Conservation (phyloP, 169 alveolate species). For the Fabrea salina region DNA sequence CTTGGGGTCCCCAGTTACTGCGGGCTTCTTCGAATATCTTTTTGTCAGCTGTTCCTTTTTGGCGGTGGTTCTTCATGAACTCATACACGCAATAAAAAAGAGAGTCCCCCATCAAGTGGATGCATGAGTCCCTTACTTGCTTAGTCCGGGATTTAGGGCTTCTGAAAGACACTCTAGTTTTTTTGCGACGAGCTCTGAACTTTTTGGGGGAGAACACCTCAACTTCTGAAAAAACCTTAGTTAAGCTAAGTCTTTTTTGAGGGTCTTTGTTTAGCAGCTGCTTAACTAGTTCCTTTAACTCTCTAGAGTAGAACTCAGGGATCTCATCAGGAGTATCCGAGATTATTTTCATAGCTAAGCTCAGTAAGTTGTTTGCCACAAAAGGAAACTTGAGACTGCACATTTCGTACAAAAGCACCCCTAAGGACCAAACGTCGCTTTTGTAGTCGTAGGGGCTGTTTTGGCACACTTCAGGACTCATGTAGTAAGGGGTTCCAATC, state of each 20-base stretch:
- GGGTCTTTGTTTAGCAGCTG: not conserved
- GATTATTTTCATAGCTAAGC: not conserved
- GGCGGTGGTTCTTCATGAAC: too few relatives aligned
- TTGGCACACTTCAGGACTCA: constrained; percentile 85
- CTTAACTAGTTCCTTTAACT: not conserved
- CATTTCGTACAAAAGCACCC: constrained; percentile 75
- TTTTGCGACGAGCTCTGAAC: too few relatives aligned
- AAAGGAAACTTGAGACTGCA: constrained; percentile 70
- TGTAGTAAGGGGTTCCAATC: constrained; percentile 91
- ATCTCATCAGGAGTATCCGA: not conserved
- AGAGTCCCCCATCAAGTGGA: too few relatives aligned
- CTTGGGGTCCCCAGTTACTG: too few relatives aligned
- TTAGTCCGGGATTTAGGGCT: too few relatives aligned
- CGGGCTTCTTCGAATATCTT: too few relatives aligned
- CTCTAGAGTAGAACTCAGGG: not conserved
- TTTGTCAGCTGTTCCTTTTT: too few relatives aligned
- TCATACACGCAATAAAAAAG: too few relatives aligned
- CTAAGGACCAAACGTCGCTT: constrained; percentile 80
- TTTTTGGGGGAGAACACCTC: too few relatives aligned
- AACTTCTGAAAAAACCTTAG: too few relatives aligned
- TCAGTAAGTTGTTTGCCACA: constrained; percentile 39
- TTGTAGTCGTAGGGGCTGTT: constrained; percentile 62
- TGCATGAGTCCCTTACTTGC: too few relatives aligned
- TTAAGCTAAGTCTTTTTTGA: not conserved
- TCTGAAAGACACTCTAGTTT: too few relatives aligned